These are phyloP conservation scores for Colletotrichum somersetense DNA, from an alignment of 2,329 filamentous ascomycete genomes.

Conservation along the genomic window DNA sequence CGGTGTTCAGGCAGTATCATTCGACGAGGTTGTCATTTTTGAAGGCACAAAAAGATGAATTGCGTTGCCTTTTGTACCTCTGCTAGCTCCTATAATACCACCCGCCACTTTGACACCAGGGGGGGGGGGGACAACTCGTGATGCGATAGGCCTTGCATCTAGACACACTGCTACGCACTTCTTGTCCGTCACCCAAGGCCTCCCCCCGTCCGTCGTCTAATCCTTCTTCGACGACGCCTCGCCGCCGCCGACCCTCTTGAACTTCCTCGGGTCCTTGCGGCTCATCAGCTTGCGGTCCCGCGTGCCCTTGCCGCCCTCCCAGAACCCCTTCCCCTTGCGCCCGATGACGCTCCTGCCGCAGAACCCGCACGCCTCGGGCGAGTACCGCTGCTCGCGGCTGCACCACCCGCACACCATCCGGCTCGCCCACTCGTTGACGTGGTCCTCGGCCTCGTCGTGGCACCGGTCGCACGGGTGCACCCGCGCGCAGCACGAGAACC, in stretches of 20 bases:
- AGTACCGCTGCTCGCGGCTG: constrained; percentile 84
- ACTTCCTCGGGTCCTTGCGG: constrained; percentile 81
- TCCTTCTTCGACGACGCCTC: constrained; percentile 52
- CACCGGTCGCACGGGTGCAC: constrained; percentile 77
- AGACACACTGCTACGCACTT: background rate
- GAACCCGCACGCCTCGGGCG: constrained; percentile 79
- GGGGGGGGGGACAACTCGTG: no score
- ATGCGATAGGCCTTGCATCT: background rate
- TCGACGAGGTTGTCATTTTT: no score
- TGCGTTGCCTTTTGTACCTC: no score
- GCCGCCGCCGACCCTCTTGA: constrained; percentile 68
- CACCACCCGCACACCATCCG: constrained; percentile 87
- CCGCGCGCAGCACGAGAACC: constrained; percentile 72
- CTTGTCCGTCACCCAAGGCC: background rate
- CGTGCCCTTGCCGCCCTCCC: constrained; percentile 90
- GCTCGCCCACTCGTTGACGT: constrained; percentile 84
- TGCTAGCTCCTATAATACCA: no score
- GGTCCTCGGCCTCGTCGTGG: constrained; percentile 78
- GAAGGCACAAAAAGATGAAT: no score
- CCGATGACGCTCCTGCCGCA: constrained; percentile 80
- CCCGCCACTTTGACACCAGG: no score
- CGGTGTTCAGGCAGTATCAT: no score
- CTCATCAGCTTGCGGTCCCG: constrained; percentile 79
- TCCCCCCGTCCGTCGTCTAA: constrained; percentile 6
- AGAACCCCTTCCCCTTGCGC: constrained; percentile 77